These are phyloP conservation scores for Ascobolus immersus DNA, from an alignment of 495 filamentous ascomycete species.

Conservation along the genomic window DNA sequence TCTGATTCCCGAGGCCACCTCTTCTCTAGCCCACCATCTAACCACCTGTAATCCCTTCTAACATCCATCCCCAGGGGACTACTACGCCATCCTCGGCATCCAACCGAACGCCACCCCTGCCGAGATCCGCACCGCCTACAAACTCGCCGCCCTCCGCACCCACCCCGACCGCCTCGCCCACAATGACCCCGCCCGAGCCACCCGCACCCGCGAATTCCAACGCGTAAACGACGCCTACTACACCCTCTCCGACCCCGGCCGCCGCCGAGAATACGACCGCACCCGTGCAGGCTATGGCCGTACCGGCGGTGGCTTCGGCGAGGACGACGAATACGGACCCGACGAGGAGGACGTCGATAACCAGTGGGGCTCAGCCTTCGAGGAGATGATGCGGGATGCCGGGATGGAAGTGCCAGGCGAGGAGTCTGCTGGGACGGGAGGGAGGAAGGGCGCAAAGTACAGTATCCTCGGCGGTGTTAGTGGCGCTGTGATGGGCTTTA, in stretches of 20 bases:
- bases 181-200: conserved; percentile 59
- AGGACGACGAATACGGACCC: conserved; percentile 26
- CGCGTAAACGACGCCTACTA: conserved; percentile 96
- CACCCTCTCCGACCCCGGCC: conserved; percentile 53
- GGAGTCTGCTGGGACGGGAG: conserved; percentile 12
- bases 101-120: conserved; percentile 44
- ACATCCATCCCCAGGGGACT: neutral
- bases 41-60: neutral
- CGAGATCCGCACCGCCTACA: conserved; percentile 88
- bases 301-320: conserved; percentile 23
- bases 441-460: conserved; percentile 42
- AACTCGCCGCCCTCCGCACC: conserved; percentile 73
- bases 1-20: neutral
- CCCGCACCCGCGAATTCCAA: conserved; percentile 75
- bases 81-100: conserved; percentile 41
- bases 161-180: conserved; percentile 79
- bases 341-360: conserved; percentile 23
- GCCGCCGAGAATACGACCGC: conserved; percentile 74
- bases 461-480: conserved; percentile 57
- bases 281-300: conserved; percentile 25
- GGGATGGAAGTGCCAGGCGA: conserved; percentile 38
- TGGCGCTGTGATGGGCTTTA: conserved; percentile 80
- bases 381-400: conserved; percentile 93
- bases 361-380: conserved; percentile 79
- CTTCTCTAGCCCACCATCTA: neutral